Evolutionary conservation across 441 rosid species (phyloP).

Genomic region (Adansonia rubrostipa): DNA sequence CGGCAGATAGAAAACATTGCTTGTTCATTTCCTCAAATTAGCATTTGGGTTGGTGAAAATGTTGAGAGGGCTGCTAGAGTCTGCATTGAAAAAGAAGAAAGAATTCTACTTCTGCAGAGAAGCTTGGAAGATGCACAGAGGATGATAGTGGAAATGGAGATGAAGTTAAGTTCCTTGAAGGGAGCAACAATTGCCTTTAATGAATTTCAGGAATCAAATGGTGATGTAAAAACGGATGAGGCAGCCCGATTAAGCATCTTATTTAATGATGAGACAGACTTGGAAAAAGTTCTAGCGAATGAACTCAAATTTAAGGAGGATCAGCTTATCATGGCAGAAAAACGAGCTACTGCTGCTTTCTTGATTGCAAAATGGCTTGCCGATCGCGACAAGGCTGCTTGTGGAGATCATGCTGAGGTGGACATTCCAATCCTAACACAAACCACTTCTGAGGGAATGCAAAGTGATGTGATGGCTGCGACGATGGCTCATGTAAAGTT

Average conservation of each 20-base stretch:
- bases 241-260: slow-evolving; percentile 38
- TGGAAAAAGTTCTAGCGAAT: slow-evolving; percentile 45
- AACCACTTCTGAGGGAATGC: slow-evolving; percentile 27
- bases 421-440: slow-evolving; percentile 24
- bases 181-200: slow-evolving; percentile 71
- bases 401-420: slow-evolving; percentile 30
- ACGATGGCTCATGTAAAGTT: slow-evolving; percentile 26
- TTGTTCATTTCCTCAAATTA: slow-evolving; percentile 73
- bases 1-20: slow-evolving; percentile 67
- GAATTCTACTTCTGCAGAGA: slow-evolving; percentile 69
- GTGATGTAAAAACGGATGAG: slow-evolving; percentile 46
- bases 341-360: slow-evolving; percentile 53
- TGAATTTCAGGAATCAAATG: slow-evolving; percentile 47
- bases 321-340: slow-evolving; percentile 53
- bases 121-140: slow-evolving; percentile 90
- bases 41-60: slow-evolving; percentile 63
- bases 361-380: slow-evolving; percentile 59
- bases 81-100: slow-evolving; percentile 86
- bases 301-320: slow-evolving; percentile 44
- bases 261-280: slow-evolving; percentile 50
- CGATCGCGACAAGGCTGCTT: slow-evolving; percentile 40
- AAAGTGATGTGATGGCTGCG: slow-evolving; percentile 21
- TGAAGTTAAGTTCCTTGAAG: slow-evolving; percentile 74
- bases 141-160: slow-evolving; percentile 75
- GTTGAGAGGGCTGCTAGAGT: slow-evolving; percentile 80